These are phyloP conservation scores for Papiliotrema fonsecae DNA, from an alignment of 1,284 basidiomycete species.

Conservation along the genomic window DNA sequence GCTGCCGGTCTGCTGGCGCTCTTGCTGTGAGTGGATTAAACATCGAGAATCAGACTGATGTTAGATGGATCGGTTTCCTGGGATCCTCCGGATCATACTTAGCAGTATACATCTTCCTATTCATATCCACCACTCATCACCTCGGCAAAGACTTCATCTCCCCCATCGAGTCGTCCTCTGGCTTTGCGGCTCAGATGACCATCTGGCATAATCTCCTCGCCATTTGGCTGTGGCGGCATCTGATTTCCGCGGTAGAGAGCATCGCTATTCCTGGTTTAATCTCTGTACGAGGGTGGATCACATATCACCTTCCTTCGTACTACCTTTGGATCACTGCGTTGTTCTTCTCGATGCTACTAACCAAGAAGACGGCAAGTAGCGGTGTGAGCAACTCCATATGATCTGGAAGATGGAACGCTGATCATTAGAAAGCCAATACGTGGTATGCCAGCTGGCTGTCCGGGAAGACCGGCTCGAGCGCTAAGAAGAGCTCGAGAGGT, in stretches of 20 bases:
- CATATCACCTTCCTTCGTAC: conserved; percentile 29
- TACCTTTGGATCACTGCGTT: conserved; percentile 34
- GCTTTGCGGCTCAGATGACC: conserved; percentile 23
- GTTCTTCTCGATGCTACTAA: conserved; percentile 31
- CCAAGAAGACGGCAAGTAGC: conserved; percentile 22
- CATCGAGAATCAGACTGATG: neutral
- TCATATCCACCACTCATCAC: conserved; percentile 22
- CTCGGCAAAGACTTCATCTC: conserved; percentile 14
- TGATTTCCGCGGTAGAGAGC: conserved; percentile 25
- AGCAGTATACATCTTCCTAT: conserved; percentile 21
- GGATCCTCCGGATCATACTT: conserved; percentile 22
- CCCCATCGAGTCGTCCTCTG: conserved; percentile 8
- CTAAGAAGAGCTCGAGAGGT: neutral
- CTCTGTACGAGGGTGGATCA: conserved; percentile 22
- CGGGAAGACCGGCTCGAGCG: neutral
- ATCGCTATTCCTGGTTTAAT: conserved; percentile 28
- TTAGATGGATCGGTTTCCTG: conserved; percentile 31
- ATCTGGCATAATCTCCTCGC: conserved; percentile 34
- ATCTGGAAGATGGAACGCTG: neutral
- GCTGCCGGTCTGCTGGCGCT: conserved; percentile 6
- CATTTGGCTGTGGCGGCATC: conserved; percentile 35
- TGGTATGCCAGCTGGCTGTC: conserved; percentile 21
- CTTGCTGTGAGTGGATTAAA: conserved; percentile 12
- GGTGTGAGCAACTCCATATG: conserved; percentile 15
- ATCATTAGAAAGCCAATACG: conserved; percentile 13